Conservation (phyloP, 768 basidiomycete genomes). For the Agrocybe pediades region DNA sequence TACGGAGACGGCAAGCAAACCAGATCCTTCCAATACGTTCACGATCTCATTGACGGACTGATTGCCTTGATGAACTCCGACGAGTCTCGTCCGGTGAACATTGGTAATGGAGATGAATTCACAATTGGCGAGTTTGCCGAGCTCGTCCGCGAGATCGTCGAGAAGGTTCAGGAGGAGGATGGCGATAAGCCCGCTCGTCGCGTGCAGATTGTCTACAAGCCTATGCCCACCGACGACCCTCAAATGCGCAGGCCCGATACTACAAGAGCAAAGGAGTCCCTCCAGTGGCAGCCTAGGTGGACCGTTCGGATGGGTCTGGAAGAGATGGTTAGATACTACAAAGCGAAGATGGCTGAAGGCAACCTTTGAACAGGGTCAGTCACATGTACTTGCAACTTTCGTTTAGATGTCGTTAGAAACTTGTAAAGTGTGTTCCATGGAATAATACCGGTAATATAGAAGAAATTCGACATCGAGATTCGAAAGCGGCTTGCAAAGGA, state of each 20-base stretch:
- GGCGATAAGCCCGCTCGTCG: constrained; percentile 51
- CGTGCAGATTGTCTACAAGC: constrained; percentile 73
- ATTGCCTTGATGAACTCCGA: constrained; percentile 94
- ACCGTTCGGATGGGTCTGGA: constrained; percentile 90
- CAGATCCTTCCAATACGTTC: constrained; percentile 97
- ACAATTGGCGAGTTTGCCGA: constrained; percentile 94
- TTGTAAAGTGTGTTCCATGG: not conserved
- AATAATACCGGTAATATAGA: not conserved
- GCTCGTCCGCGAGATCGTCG: constrained; percentile 89
- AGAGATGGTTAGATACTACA: constrained; percentile 95
- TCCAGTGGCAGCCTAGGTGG: constrained; percentile 94
- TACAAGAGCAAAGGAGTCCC: constrained; percentile 78
- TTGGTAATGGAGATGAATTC: constrained; percentile 95
- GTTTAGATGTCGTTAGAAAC: not conserved
- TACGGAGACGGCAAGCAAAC: constrained; percentile 94
- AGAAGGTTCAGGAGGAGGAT: constrained; percentile 88
- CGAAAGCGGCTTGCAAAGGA: not conserved
- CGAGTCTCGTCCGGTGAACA: constrained; percentile 93
- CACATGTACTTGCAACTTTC: not conserved
- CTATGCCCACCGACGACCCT: constrained; percentile 91
- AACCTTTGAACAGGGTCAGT: constrained; percentile 49
- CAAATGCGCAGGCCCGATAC: constrained; percentile 94
- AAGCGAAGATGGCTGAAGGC: constrained; percentile 85
- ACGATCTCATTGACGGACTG: constrained; percentile 94
- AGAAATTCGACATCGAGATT: not conserved